These are phyloP conservation scores for Vanilla planifolia DNA, from an alignment of 106 monocot species.

Conservation along the genomic window DNA sequence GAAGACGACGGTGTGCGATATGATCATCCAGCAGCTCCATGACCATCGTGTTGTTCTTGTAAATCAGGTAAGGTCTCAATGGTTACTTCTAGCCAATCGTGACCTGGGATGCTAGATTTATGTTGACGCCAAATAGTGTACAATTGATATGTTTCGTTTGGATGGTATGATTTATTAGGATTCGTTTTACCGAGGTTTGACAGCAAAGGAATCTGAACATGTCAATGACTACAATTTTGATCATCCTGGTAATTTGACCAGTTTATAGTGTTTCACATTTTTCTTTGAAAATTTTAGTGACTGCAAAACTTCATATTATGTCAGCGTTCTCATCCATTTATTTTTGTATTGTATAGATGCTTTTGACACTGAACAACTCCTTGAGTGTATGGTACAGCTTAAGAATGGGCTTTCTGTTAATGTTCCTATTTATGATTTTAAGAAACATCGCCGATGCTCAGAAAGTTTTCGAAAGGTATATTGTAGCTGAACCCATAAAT, in stretches of 20 bases:
- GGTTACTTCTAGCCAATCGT: too few relatives aligned
- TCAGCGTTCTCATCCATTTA: neutral
- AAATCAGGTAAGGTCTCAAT: conserved; percentile 70
- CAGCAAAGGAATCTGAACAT: conserved; percentile 59
- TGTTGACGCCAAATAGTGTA: too few relatives aligned
- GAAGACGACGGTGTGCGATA: conserved; percentile 79
- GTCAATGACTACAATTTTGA: conserved; percentile 95
- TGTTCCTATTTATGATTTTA: conserved; percentile 88
- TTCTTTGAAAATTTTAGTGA: too few relatives aligned
- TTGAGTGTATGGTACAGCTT: conserved; percentile 72
- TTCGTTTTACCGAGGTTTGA: conserved; percentile 83
- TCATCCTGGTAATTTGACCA: conserved; percentile 59
- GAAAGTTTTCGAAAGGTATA: conserved; percentile 66
- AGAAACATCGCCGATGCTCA: conserved; percentile 58
- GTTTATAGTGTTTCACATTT: neutral
- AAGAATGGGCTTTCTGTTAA: conserved; percentile 60
- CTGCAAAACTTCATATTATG: neutral
- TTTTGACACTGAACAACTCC: conserved; percentile 85
- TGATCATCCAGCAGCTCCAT: conserved; percentile 72
- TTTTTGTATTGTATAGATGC: conserved; percentile 51
- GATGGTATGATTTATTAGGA: conserved; percentile 31
- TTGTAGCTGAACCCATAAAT: too few relatives aligned
- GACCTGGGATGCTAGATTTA: too few relatives aligned
- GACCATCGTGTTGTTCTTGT: conserved; percentile 68
- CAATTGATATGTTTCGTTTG: neutral